These are phyloP conservation scores for Metarhizium sp. DNA, from an alignment of 2,329 filamentous ascomycete genomes.

Conservation along the genomic window DNA sequence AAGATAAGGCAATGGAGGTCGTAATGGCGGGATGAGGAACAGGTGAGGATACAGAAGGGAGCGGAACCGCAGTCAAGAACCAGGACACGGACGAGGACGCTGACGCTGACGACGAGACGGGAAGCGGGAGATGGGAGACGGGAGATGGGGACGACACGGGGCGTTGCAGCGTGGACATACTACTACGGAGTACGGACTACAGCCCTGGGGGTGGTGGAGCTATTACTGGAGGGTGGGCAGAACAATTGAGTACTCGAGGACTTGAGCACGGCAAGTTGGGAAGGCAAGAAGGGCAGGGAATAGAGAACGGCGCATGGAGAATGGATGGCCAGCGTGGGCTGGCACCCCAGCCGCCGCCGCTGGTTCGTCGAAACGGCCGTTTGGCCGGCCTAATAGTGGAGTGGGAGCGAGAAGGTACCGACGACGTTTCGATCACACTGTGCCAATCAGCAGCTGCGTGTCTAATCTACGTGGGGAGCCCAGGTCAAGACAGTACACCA, in stretches of 20 bases:
- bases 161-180: neutral
- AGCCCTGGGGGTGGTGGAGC: neutral
- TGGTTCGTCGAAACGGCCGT: constrained; percentile 40
- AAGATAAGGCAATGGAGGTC: neutral
- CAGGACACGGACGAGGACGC: too few relatives aligned
- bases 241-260: neutral
- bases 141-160: neutral
- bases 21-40: neutral
- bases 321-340: constrained; percentile 2
- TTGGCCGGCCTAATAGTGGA: constrained; percentile 52
- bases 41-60: neutral
- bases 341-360: constrained; percentile 7
- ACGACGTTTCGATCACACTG: neutral
- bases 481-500: too few relatives aligned
- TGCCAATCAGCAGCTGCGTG: neutral
- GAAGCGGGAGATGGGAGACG: neutral
- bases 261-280: constrained; percentile 14
- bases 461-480: neutral
- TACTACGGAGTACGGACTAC: neutral
- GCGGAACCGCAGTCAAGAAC: too few relatives aligned
- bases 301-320: constrained; percentile 2
- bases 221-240: constrained; percentile 2
- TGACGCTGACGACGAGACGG: too few relatives aligned
- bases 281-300: constrained; percentile 13
- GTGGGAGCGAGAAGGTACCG: constrained; percentile 16